These are phyloP conservation scores for Zymoseptoria tritici DNA, from an alignment of 2,329 filamentous ascomycete species.

Conservation along the genomic window DNA sequence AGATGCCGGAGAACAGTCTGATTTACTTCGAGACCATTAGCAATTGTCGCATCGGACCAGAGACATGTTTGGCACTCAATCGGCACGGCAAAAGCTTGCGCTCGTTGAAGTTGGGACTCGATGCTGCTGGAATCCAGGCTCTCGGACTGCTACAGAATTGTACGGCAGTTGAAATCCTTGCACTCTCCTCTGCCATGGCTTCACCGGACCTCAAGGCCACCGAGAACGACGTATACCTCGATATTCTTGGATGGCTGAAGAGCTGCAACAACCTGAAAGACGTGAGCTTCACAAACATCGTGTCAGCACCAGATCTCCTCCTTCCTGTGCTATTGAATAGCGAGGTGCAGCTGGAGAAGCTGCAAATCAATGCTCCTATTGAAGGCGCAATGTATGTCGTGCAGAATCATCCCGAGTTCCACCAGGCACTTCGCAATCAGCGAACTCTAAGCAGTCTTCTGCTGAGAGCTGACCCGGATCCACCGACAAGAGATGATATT, in stretches of 20 bases:
- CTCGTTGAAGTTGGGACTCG: constrained; percentile 44
- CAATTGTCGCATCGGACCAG: constrained; percentile 46
- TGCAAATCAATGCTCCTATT: constrained; percentile 38
- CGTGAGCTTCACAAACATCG: constrained; percentile 45
- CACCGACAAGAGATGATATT: constrained; percentile 38
- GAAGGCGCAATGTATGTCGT: constrained; percentile 39
- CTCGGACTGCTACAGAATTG: constrained; percentile 44
- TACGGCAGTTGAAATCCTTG: constrained; percentile 42
- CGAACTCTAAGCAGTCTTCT: constrained; percentile 39
- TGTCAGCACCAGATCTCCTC: constrained; percentile 47
- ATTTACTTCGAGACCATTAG: constrained; percentile 53
- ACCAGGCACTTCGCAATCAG: constrained; percentile 47
- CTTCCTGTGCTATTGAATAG: constrained; percentile 43
- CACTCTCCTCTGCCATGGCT: constrained; percentile 41
- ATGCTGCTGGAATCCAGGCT: constrained; percentile 34
- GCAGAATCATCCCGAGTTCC: constrained; percentile 46
- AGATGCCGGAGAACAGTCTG: constrained; percentile 51
- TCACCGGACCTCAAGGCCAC: constrained; percentile 43
- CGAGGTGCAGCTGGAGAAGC: constrained; percentile 39
- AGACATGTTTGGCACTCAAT: constrained; percentile 49
- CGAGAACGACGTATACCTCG: constrained; percentile 46
- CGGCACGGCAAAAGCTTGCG: constrained; percentile 49
- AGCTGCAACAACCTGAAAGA: constrained; percentile 46
- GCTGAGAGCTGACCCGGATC: constrained; percentile 43
- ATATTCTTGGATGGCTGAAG: constrained; percentile 48